Evolutionary conservation across 192 early-diverging fungal species (phyloP).

Genomic region (Backusella mclennaniae): DNA sequence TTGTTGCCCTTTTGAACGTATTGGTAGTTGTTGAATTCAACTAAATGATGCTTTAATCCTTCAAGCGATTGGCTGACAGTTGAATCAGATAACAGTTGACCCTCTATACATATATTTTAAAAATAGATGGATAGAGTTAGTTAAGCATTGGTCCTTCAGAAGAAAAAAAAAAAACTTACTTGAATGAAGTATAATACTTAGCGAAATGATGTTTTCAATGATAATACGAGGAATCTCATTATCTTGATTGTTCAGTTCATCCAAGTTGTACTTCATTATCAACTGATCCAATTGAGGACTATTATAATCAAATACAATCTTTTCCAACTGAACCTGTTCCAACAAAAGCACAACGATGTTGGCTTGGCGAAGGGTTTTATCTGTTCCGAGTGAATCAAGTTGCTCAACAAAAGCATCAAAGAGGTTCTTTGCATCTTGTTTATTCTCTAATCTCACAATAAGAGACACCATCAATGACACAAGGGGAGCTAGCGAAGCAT

Average conservation of each 20-base stretch:
- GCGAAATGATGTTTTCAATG: constrained; percentile 1
- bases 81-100: not conserved
- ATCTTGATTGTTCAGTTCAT: not conserved
- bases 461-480: not conserved
- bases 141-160: not conserved
- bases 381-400: not conserved
- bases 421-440: not conserved
- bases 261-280: not conserved
- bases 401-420: not conserved
- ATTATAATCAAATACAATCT: not conserved
- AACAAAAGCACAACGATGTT: not conserved
- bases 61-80: not conserved
- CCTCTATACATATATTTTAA: not conserved
- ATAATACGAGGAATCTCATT: not conserved
- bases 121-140: not conserved
- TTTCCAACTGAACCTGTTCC: not conserved
- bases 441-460: not conserved
- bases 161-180: constrained; percentile 1
- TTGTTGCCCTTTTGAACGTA: not conserved
- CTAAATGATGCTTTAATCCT: not conserved
- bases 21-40: not conserved
- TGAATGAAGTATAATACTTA: not conserved
- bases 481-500: constrained; percentile 1
- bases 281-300: not conserved
- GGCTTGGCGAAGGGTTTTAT: not conserved